phyloP scores from a whole-genome alignment of 208 protist genomes.

The Trypanosoma rangeli region DNA sequence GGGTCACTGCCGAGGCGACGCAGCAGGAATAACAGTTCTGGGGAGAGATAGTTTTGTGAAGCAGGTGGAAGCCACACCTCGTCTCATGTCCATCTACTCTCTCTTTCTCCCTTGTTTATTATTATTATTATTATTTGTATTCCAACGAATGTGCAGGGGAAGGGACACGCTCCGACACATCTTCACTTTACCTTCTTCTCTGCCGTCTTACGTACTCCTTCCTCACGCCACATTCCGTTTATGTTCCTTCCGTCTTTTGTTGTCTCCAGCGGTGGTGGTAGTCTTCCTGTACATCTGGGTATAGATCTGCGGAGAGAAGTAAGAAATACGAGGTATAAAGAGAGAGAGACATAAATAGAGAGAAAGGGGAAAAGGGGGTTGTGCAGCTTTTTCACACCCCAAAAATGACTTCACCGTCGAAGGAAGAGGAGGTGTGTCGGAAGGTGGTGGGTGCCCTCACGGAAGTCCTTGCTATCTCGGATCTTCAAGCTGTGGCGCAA shows the following conservation, averaged over 20 bases:
- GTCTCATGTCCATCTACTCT: neutral
- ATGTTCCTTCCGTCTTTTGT: neutral
- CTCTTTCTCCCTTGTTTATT: neutral
- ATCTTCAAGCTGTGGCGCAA: slow-evolving; percentile 11
- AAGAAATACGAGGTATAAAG: neutral
- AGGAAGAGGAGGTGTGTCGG: slow-evolving; percentile 13
- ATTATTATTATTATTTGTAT: no score
- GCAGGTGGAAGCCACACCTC: neutral
- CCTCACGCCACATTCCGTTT: neutral
- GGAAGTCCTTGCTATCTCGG: slow-evolving; percentile 7
- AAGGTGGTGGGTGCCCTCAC: slow-evolving; percentile 13
- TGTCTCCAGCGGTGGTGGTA: neutral
- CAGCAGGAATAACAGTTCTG: neutral
- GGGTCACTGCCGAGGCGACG: slow-evolving; percentile 18
- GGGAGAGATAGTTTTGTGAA: neutral
- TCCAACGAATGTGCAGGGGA: no score
- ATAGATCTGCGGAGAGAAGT: neutral
- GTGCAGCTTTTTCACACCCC: neutral
- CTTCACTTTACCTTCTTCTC: neutral
- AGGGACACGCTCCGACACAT: neutral
- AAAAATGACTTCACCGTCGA: neutral
- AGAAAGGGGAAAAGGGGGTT: neutral
- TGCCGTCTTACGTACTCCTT: neutral
- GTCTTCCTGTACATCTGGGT: neutral
- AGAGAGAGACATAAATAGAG: neutral